phyloP scores from a whole-genome alignment of 2,329 filamentous ascomycete genomes.

The Pezicula rhizophila region DNA sequence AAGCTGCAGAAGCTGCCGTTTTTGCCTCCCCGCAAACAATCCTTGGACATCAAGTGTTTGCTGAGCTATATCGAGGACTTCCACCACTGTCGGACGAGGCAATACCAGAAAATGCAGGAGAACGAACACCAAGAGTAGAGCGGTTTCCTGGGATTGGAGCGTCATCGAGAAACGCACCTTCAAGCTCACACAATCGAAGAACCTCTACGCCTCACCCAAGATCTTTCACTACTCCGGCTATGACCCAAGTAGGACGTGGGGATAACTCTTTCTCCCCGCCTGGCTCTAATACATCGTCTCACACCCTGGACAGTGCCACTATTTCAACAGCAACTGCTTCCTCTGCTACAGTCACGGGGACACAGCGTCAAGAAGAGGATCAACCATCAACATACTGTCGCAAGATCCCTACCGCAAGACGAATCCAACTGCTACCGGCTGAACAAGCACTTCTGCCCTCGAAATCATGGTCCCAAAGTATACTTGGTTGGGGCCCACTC shows the following conservation, averaged over 20 bases:
- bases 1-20: slow-evolving; percentile 64
- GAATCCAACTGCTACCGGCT: slow-evolving; percentile 58
- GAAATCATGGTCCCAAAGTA: slow-evolving; percentile 59
- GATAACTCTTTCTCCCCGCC: slow-evolving; percentile 22
- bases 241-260: slow-evolving; percentile 22
- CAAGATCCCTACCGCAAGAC: slow-evolving; percentile 60
- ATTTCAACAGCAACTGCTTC: slow-evolving; percentile 29
- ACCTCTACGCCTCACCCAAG: slow-evolving; percentile 16
- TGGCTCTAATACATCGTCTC: slow-evolving; percentile 34
- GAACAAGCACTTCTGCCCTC: slow-evolving; percentile 67
- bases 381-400: slow-evolving; percentile 44
- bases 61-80: slow-evolving; percentile 62
- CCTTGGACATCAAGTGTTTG: slow-evolving; percentile 63
- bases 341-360: slow-evolving; percentile 20
- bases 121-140: slow-evolving; percentile 5
- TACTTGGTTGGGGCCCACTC: slow-evolving; percentile 46
- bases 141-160: neutral
- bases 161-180: slow-evolving; percentile 9
- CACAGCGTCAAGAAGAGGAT: slow-evolving; percentile 24
- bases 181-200: slow-evolving; percentile 8
- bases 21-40: slow-evolving; percentile 67
- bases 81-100: slow-evolving; percentile 59
- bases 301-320: slow-evolving; percentile 53
- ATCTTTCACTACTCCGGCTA: slow-evolving; percentile 21
- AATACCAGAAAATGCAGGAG: slow-evolving; percentile 35